These are phyloP conservation scores for Chenopodium formosanum DNA, from an alignment of 148 eudicot species.

Conservation along the genomic window DNA sequence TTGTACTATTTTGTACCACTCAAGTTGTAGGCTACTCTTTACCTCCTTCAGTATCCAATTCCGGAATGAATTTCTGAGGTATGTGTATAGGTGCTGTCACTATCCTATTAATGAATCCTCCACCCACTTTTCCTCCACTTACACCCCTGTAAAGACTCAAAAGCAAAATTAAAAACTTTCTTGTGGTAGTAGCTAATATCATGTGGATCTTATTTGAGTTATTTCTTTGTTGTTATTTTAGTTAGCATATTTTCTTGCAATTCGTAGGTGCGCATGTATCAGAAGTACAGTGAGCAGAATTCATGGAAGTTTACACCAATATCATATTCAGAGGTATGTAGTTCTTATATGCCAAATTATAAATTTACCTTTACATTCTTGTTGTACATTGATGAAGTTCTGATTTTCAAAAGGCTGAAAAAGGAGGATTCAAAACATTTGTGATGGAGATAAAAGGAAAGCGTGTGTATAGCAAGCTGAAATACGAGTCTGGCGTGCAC, in stretches of 20 bases:
- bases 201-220: not conserved
- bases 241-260: slow-evolving; percentile 6
- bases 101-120: not conserved
- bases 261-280: slow-evolving; percentile 91
- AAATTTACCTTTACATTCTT: not conserved
- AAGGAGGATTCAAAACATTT: slow-evolving; percentile 85
- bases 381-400: slow-evolving; percentile 12
- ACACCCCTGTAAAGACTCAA: not conserved
- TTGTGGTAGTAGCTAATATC: not conserved
- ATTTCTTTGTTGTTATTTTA: slow-evolving; percentile 14
- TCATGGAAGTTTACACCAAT: slow-evolving; percentile 76
- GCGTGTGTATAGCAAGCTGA: slow-evolving; percentile 90
- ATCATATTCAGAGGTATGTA: slow-evolving; percentile 80
- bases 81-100: not conserved
- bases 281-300: slow-evolving; percentile 79
- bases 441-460: slow-evolving; percentile 97
- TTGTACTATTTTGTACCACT: not conserved
- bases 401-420: slow-evolving; percentile 60
- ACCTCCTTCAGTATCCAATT: not conserved
- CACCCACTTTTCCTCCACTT: not conserved
- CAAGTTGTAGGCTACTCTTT: not conserved
- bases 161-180: not conserved
- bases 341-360: slow-evolving; percentile 8
- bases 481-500: slow-evolving; percentile 95
- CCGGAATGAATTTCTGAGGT: not conserved